Conservation (phyloP, 2,329 filamentous ascomycete genomes). For the Aspergillus glaucus region DNA sequence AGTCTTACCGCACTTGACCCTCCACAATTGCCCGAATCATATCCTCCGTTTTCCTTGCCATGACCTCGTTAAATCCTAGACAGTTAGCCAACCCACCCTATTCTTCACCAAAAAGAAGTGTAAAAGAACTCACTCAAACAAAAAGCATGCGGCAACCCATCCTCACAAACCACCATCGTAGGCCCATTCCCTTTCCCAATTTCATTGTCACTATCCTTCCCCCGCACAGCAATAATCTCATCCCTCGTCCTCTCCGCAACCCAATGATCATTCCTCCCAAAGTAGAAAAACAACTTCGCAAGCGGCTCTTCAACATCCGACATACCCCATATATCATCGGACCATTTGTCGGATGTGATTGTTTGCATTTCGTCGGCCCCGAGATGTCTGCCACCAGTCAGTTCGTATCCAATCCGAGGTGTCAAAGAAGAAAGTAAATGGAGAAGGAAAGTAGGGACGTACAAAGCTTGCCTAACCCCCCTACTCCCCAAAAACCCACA, state of each 20-base stretch:
- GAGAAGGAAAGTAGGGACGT: constrained; percentile 14
- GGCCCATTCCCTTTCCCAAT: constrained; percentile 31
- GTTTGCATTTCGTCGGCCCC: constrained; percentile 52
- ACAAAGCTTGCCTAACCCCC: constrained; percentile 52
- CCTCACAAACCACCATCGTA: constrained; percentile 51
- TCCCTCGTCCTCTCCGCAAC: constrained; percentile 54
- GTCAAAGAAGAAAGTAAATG: background rate
- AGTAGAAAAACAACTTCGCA: constrained; percentile 52
- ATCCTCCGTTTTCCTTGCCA: constrained; percentile 46
- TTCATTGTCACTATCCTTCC: constrained; percentile 13
- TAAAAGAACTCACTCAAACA: constrained; percentile 44
- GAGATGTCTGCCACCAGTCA: constrained; percentile 39
- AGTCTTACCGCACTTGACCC: background rate
- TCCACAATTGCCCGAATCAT: constrained; percentile 42
- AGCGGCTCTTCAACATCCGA: constrained; percentile 26
- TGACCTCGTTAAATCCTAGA: constrained; percentile 38
- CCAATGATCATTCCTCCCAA: constrained; percentile 57
- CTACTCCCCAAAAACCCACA: constrained; percentile 45
- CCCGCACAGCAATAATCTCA: constrained; percentile 45
- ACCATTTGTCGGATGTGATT: constrained; percentile 53
- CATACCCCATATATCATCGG: constrained; percentile 54
- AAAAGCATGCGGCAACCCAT: constrained; percentile 54
- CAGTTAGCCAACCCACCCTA: constrained; percentile 3
- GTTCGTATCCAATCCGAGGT: constrained; percentile 1
- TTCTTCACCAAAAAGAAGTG: background rate